Conservation (phyloP, 1,284 basidiomycete genomes). For the Cutaneotrichosporon cutaneum region DNA sequence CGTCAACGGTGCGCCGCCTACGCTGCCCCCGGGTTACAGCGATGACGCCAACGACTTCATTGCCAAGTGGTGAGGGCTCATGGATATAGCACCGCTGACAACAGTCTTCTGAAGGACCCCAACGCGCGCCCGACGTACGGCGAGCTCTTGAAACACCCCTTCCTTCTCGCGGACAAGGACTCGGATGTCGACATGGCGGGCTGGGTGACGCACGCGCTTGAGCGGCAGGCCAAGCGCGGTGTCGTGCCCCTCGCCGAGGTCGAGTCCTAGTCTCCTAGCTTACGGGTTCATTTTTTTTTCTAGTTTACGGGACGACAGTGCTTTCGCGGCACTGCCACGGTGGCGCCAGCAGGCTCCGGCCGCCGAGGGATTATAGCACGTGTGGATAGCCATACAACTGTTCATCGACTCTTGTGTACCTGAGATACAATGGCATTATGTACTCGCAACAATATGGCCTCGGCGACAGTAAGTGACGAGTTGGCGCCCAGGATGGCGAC, state of each 20-base stretch:
- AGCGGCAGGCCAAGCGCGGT: constrained; percentile 51
- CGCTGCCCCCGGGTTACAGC: constrained; percentile 63
- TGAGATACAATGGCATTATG: constrained; percentile 11
- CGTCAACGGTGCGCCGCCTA: constrained; percentile 88
- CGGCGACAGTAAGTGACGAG: neutral
- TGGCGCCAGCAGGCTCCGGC: neutral
- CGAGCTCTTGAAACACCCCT: constrained; percentile 75
- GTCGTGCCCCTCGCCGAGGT: constrained; percentile 34
- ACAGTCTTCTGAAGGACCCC: constrained; percentile 74
- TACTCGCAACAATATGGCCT: neutral
- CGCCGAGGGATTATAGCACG: constrained; percentile 6
- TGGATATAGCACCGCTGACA: constrained; percentile 2
- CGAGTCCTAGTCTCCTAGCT: constrained; percentile 16
- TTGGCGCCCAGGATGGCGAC: neutral
- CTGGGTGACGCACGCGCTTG: constrained; percentile 71
- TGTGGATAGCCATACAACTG: constrained; percentile 7
- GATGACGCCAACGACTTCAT: constrained; percentile 57
- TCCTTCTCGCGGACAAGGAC: constrained; percentile 60
- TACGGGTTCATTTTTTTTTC: neutral
- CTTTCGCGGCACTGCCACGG: neutral
- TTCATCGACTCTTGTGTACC: constrained; percentile 7
- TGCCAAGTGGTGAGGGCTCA: constrained; percentile 54
- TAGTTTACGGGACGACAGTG: neutral
- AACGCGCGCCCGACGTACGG: constrained; percentile 77
- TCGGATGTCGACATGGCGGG: constrained; percentile 74